Percentiles rank a stretch among this genome's conserved stretches.
These are phyloP conservation scores for Tieghemostelium lacteum DNA, from an alignment of 78 protist species.

Conservation along the genomic window DNA sequence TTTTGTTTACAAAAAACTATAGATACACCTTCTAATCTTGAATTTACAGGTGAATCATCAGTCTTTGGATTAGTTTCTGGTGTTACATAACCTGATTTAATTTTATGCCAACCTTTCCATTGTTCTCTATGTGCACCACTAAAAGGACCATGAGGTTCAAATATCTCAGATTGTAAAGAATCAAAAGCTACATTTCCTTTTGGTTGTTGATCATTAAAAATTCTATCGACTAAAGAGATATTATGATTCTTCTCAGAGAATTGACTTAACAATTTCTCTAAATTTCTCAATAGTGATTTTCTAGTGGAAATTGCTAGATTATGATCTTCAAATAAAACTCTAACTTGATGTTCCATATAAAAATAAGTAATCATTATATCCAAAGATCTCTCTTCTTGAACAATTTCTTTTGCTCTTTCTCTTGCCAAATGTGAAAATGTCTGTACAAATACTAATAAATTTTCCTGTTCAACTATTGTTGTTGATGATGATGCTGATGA, in stretches of 20 bases:
- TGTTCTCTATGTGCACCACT: constrained; percentile 11
- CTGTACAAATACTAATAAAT: constrained; percentile 1
- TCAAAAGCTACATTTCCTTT: neutral
- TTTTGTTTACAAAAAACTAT: constrained; percentile 8
- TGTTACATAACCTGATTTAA: constrained; percentile 55
- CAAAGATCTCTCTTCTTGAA: constrained; percentile 21
- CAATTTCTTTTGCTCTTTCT: neutral
- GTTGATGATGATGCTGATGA: neutral
- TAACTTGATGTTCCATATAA: constrained; percentile 53
- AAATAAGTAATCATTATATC: constrained; percentile 66
- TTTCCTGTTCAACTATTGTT: neutral
- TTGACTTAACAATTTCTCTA: constrained; percentile 10
- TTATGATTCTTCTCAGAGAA: neutral
- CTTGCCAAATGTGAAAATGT: constrained; percentile 14
- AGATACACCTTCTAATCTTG: constrained; percentile 44
- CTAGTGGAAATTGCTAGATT: neutral
- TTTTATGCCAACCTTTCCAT: constrained; percentile 53
- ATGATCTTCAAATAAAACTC: constrained; percentile 56
- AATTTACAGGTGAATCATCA: constrained; percentile 25
- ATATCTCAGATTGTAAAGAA: neutral
- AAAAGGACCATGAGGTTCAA: constrained; percentile 10
- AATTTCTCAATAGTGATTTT: neutral
- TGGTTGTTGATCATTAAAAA: constrained; percentile 18
- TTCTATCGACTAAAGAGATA: neutral
- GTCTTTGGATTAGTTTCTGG: constrained; percentile 47